Conservation (phyloP, 768 basidiomycete genomes). For the Hericium erinaceus region DNA sequence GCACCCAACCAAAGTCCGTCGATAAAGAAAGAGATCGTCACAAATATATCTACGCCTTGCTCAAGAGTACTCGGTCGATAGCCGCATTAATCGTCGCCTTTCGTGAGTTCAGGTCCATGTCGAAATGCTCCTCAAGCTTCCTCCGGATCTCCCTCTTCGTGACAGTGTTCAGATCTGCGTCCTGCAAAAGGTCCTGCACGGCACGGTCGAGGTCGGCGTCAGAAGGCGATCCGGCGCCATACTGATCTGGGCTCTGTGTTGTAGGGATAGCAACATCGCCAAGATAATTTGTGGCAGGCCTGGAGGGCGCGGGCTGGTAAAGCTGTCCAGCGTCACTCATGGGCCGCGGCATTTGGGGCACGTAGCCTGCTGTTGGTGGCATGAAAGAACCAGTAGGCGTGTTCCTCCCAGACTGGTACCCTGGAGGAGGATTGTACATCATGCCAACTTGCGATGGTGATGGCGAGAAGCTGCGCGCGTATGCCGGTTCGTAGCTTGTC, state of each 20-base stretch:
- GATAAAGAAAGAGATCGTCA: background rate
- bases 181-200: constrained; percentile 62
- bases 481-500: constrained; percentile 69
- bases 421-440: constrained; percentile 43
- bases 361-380: background rate
- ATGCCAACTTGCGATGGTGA: constrained; percentile 67
- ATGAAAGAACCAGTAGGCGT: constrained; percentile 39
- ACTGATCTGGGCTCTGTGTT: constrained; percentile 42
- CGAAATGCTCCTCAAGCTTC: constrained; percentile 74
- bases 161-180: constrained; percentile 79
- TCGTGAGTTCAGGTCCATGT: constrained; percentile 62
- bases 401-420: constrained; percentile 71
- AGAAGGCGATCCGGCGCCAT: constrained; percentile 39
- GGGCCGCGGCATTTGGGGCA: constrained; percentile 15
- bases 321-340: constrained; percentile 21
- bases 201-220: constrained; percentile 68
- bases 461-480: constrained; percentile 34
- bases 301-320: constrained; percentile 56
- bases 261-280: constrained; percentile 52
- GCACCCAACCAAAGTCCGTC: constrained; percentile 3
- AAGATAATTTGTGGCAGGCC: constrained; percentile 69
- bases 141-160: constrained; percentile 89
- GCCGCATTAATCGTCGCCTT: constrained; percentile 70
- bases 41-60: constrained; percentile 12
- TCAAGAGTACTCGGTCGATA: constrained; percentile 63